phyloP scores from a whole-genome alignment of 352 stramenopile genomes.

The Globisporangium paddicum region DNA sequence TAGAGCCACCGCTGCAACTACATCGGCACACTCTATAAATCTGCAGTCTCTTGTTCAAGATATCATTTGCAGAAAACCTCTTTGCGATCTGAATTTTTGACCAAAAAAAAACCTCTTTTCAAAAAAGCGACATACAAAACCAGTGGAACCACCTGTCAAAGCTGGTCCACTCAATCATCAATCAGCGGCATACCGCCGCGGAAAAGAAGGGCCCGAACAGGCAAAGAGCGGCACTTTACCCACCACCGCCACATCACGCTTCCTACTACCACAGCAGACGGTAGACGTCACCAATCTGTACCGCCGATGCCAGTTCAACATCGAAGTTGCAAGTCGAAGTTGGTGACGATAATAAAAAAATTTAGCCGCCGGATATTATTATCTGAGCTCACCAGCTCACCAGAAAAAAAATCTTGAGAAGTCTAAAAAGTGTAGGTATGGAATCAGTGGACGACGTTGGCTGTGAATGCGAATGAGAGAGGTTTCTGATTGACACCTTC shows the following conservation, averaged over 20 bases:
- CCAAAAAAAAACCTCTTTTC: neutral
- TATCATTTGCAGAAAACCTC: too few relatives aligned
- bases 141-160: neutral
- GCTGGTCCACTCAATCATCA: neutral
- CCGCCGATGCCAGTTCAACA: neutral
- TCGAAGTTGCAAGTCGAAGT: neutral
- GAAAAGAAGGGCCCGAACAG: neutral
- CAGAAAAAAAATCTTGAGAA: too few relatives aligned
- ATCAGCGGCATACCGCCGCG: neutral
- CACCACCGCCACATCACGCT: neutral
- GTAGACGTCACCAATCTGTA: too few relatives aligned
- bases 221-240: neutral
- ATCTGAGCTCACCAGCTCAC: neutral
- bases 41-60: too few relatives aligned
- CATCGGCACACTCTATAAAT: too few relatives aligned
- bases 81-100: too few relatives aligned
- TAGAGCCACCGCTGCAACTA: too few relatives aligned
- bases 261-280: neutral
- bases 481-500: neutral
- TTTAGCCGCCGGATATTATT: too few relatives aligned
- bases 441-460: neutral
- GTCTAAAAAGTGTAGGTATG: neutral
- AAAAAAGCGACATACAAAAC: neutral
- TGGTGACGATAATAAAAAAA: too few relatives aligned
- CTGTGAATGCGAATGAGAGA: constrained; percentile 2